Percentiles rank a stretch among this genome's conserved stretches.
phyloP scores from a whole-genome alignment of 441 rosid genomes.

The Gossypium trilobum region DNA sequence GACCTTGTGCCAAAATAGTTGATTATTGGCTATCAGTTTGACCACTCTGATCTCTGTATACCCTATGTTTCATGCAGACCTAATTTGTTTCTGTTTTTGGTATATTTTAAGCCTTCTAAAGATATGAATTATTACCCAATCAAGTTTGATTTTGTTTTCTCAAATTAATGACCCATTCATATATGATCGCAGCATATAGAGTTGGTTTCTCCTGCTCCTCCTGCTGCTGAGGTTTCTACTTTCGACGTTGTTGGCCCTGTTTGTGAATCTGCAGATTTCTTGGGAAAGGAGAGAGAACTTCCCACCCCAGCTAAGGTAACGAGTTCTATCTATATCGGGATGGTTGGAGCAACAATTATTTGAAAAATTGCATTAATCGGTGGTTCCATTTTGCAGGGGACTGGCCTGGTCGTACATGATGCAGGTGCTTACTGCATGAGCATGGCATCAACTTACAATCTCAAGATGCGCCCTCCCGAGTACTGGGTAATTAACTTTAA shows the following conservation, averaged over 20 bases:
- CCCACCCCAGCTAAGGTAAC: constrained; percentile 73
- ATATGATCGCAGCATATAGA: constrained; percentile 69
- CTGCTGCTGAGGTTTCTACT: constrained; percentile 51
- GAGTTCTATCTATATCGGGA: neutral
- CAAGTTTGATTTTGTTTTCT: constrained; percentile 18
- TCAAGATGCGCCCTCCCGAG: constrained; percentile 98
- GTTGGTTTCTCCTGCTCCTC: constrained; percentile 66
- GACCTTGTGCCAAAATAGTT: neutral
- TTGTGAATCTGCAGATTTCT: constrained; percentile 95
- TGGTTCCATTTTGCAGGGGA: constrained; percentile 47
- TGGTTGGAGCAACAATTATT: neutral
- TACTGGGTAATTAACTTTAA: constrained; percentile 59
- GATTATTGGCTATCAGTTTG: neutral
- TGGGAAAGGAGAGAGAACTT: constrained; percentile 91
- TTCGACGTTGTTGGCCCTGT: constrained; percentile 98
- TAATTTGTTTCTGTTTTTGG: neutral
- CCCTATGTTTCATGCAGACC: neutral
- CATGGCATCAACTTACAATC: constrained; percentile 98
- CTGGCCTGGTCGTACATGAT: constrained; percentile 88
- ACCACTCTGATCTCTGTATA: neutral
- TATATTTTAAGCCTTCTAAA: neutral
- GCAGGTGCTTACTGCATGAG: constrained; percentile 99
- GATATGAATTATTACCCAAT: neutral
- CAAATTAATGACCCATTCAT: neutral
- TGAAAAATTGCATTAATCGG: constrained; percentile 12